phyloP scores from a whole-genome alignment of 768 basidiomycete species.

The Boletus rufocinnamomeus region DNA sequence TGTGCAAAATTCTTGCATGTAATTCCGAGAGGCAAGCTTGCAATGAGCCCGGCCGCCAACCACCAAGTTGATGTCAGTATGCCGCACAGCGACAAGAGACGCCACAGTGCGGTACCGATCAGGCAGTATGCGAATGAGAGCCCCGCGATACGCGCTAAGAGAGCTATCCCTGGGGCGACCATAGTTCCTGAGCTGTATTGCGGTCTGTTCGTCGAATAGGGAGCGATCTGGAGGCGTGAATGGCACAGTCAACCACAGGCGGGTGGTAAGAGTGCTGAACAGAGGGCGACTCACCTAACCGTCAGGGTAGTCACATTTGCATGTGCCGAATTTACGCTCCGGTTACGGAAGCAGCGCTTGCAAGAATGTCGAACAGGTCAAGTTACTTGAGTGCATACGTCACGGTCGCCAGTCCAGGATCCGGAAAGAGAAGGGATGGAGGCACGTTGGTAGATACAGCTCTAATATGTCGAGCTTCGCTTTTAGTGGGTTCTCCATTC shows the following conservation, averaged over 20 bases:
- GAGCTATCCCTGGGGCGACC: slow-evolving; percentile 19
- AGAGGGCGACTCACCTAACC: neutral
- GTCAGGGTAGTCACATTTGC: neutral
- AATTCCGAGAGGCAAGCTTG: slow-evolving; percentile 38
- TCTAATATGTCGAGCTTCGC: no score
- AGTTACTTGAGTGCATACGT: no score
- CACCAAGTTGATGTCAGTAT: slow-evolving; percentile 41
- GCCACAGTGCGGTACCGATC: slow-evolving; percentile 1
- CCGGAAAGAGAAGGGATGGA: no score
- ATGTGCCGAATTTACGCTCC: neutral
- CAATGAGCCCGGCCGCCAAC: slow-evolving; percentile 32
- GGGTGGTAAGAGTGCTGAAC: neutral
- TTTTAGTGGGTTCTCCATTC: no score
- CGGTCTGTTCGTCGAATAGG: neutral
- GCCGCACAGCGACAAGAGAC: slow-evolving; percentile 16
- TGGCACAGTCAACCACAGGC: neutral
- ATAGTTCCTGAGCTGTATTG: neutral
- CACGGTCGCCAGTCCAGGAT: no score
- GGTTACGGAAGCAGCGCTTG: neutral
- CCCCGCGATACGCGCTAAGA: slow-evolving; percentile 6
- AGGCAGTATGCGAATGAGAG: slow-evolving; percentile 1
- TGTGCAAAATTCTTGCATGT: slow-evolving; percentile 32
- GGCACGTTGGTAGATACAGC: no score
- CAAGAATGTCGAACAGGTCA: no score
- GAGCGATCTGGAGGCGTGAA: neutral